These are phyloP conservation scores for Claviceps lovelessii DNA, from an alignment of 2,329 filamentous ascomycete species.

Conservation along the genomic window DNA sequence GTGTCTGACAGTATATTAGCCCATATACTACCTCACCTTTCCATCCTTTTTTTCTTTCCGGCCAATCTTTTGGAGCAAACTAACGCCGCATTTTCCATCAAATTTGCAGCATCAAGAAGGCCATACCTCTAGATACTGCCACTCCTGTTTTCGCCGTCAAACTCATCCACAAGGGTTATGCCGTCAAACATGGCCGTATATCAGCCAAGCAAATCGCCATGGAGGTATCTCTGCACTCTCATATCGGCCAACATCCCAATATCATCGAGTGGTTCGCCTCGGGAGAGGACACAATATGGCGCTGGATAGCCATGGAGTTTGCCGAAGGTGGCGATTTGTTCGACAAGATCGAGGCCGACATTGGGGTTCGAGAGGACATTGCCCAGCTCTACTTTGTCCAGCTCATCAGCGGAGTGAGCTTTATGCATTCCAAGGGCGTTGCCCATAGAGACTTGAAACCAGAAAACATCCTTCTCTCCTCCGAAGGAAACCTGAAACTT, in stretches of 20 bases:
- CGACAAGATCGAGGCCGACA: constrained; percentile 97
- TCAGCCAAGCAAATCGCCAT: constrained; percentile 79
- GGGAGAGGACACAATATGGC: constrained; percentile 74
- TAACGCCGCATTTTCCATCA: neutral
- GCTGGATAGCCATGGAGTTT: constrained; percentile 97
- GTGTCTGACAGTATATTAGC: no score
- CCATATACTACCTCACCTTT: neutral
- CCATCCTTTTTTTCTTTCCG: neutral
- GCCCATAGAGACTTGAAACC: constrained; percentile 87
- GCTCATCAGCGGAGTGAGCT: constrained; percentile 76
- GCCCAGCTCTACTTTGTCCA: constrained; percentile 95
- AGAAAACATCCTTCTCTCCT: constrained; percentile 85
- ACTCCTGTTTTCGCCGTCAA: constrained; percentile 89
- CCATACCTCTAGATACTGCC: constrained; percentile 53
- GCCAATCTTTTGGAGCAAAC: constrained; percentile 3
- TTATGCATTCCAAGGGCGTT: constrained; percentile 91
- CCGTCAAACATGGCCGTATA: constrained; percentile 74
- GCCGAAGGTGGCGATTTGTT: constrained; percentile 93
- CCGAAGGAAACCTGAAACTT: constrained; percentile 75
- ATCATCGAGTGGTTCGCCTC: constrained; percentile 86
- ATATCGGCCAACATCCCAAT: constrained; percentile 79
- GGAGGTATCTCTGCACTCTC: constrained; percentile 80
- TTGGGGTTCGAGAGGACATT: constrained; percentile 85
- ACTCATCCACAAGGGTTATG: constrained; percentile 96
- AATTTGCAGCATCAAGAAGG: constrained; percentile 70